These are phyloP conservation scores for Metarhizium robertsii DNA, from an alignment of 2,329 filamentous ascomycete genomes.

Conservation along the genomic window DNA sequence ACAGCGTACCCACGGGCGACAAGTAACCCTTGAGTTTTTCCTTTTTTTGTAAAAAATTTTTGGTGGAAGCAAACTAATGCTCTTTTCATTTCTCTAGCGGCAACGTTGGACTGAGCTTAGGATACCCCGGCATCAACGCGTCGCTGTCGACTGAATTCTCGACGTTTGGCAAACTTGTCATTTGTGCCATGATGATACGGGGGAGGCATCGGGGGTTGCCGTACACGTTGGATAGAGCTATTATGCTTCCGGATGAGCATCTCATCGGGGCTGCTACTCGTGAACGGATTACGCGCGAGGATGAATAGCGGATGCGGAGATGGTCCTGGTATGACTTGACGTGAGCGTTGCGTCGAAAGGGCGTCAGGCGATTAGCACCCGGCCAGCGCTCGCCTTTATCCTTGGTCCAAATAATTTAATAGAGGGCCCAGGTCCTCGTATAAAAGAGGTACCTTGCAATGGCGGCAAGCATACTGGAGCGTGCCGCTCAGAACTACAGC, in stretches of 20 bases:
- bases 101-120: constrained; percentile 26
- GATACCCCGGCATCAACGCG: constrained; percentile 19
- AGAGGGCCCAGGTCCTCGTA: no score
- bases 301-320: neutral
- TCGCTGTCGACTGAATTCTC: constrained; percentile 22
- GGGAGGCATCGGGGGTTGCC: constrained; percentile 26
- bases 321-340: no score
- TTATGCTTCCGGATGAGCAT: constrained; percentile 20
- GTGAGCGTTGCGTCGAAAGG: no score
- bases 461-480: no score
- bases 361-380: no score
- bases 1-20: neutral
- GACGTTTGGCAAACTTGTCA: constrained; percentile 24
- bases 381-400: no score
- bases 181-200: constrained; percentile 29
- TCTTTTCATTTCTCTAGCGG: constrained; percentile 12
- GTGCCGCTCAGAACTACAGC: no score
- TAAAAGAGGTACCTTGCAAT: no score
- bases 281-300: constrained; percentile 12
- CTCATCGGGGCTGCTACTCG: neutral
- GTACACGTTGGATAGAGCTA: constrained; percentile 24
- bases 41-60: neutral
- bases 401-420: no score
- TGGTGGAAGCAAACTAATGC: neutral
- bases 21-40: no score